phyloP scores from a whole-genome alignment of 1,284 basidiomycete species.

The Jaminaea rosea region DNA sequence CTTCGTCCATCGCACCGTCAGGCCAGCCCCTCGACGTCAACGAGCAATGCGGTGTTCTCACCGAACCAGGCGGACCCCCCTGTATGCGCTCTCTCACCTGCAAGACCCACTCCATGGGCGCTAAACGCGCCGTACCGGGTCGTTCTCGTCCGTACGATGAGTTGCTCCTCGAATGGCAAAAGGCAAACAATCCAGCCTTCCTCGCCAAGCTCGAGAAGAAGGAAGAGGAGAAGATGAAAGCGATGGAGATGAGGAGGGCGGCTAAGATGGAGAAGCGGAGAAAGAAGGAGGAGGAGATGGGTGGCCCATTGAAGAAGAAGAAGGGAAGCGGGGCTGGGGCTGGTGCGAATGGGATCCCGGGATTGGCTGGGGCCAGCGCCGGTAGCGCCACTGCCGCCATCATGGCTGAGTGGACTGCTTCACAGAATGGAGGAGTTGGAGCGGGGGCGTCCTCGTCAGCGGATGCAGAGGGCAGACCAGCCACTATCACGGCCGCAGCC shows the following conservation, averaged over 20 bases:
- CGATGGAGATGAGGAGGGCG: not conserved
- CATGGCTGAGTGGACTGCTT: not conserved
- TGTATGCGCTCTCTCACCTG: constrained; percentile 96
- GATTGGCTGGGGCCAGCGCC: not conserved
- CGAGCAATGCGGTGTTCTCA: constrained; percentile 93
- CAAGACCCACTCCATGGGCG: constrained; percentile 96
- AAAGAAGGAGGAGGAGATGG: not conserved
- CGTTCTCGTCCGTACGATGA: constrained; percentile 78
- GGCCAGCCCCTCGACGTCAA: constrained; percentile 60
- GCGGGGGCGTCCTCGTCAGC: not conserved
- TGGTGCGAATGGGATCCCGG: not conserved
- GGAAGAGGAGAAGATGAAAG: constrained; percentile 15
- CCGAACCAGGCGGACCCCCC: constrained; percentile 82
- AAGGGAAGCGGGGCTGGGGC: not conserved
- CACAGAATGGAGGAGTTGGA: not conserved
- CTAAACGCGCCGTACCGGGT: constrained; percentile 82
- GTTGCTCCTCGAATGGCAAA: constrained; percentile 73
- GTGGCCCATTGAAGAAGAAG: not conserved
- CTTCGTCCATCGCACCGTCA: not conserved
- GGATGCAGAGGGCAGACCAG: not conserved
- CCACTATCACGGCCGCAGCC: too few species aligned
- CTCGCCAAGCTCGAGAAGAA: constrained; percentile 72
- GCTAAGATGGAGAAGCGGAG: not conserved
- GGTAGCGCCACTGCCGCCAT: not conserved
- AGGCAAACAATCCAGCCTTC: constrained; percentile 81